These are phyloP conservation scores for Massariosphaeria phaeospora DNA, from an alignment of 495 filamentous ascomycete genomes.

Conservation along the genomic window DNA sequence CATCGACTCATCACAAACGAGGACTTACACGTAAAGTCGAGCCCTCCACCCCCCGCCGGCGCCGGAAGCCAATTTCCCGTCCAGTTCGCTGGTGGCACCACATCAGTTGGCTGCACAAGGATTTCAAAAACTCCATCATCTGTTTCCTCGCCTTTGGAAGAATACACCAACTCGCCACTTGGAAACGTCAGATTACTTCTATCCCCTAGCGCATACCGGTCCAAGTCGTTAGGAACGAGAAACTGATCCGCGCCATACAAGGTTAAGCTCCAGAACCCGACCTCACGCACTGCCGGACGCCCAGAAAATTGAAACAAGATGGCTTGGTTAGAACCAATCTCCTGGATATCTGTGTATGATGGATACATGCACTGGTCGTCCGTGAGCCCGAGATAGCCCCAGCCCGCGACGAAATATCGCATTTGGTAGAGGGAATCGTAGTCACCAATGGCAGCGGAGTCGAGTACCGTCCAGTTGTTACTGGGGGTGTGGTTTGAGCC, in stretches of 20 bases:
- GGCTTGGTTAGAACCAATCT: conserved; percentile 7
- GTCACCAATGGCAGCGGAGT: conserved; percentile 4
- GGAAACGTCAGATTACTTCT: conserved; percentile 37
- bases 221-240: conserved; percentile 34
- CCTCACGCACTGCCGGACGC: conserved; percentile 34
- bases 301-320: conserved; percentile 34
- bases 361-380: conserved; percentile 28
- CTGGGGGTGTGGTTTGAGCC: not conserved
- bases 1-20: not conserved
- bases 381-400: conserved; percentile 27
- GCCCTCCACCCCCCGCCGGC: conserved; percentile 7
- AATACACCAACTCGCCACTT: conserved; percentile 36
- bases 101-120: conserved; percentile 35
- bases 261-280: conserved; percentile 43
- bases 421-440: conserved; percentile 14
- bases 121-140: conserved; percentile 26
- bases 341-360: not conserved
- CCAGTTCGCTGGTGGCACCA: conserved; percentile 38
- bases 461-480: conserved; percentile 15
- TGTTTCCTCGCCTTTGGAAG: not conserved
- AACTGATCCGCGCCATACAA: conserved; percentile 31
- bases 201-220: conserved; percentile 36
- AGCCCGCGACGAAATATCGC: conserved; percentile 21
- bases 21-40: conserved; percentile 1
- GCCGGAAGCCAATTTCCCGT: conserved; percentile 34